These are phyloP conservation scores for Termitomyces sp. DNA, from an alignment of 768 basidiomycete species.

Conservation along the genomic window DNA sequence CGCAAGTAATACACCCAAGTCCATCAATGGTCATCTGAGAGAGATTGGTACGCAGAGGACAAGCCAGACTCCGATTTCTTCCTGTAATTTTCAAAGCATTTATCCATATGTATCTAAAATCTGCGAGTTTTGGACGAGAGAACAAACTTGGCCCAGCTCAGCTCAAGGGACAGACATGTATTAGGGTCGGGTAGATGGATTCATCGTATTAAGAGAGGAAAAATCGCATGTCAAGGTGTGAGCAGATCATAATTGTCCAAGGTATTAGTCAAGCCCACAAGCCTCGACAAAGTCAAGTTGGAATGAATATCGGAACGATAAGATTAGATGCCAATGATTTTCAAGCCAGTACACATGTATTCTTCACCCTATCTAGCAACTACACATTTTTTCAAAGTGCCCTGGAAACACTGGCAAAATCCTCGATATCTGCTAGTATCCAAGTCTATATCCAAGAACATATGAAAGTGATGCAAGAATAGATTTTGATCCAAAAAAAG, in stretches of 20 bases:
- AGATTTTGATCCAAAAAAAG: no score
- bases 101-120: background rate
- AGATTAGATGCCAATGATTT: background rate
- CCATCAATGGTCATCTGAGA: background rate
- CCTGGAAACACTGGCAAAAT: no score
- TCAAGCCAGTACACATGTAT: no score
- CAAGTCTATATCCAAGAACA: no score
- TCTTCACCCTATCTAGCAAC: no score
- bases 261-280: no score
- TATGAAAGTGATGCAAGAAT: no score
- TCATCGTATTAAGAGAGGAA: constrained; percentile 1
- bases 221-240: constrained; percentile 6
- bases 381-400: no score
- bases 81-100: background rate
- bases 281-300: no score
- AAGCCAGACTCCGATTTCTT: background rate
- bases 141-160: constrained; percentile 3
- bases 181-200: background rate
- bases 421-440: no score
- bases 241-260: background rate
- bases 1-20: background rate
- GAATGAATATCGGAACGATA: background rate
- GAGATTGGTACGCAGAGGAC: background rate
- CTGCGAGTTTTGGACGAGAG: constrained; percentile 2
- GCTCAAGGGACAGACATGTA: no score